Percentiles rank a stretch among this genome's conserved stretches.
Conservation (phyloP, 768 basidiomycete genomes). For the Tulasnella sp. region DNA sequence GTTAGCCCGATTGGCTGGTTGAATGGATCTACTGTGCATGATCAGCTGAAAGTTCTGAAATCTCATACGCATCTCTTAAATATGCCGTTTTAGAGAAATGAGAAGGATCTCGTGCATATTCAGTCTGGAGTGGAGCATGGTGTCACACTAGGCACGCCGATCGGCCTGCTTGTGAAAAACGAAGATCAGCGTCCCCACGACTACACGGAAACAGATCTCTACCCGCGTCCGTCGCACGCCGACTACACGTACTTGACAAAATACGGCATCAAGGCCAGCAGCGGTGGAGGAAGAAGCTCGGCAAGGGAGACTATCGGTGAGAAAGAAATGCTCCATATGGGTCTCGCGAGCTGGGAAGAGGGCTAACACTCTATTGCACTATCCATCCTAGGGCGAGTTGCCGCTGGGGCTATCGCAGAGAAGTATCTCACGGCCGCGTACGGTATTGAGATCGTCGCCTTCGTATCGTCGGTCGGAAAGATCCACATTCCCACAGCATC, state of each 20-base stretch:
- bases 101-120: constrained; percentile 86
- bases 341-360: neutral
- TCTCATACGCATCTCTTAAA: no score
- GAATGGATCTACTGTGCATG: no score
- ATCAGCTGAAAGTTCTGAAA: no score
- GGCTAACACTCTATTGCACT: neutral
- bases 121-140: constrained; percentile 93
- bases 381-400: constrained; percentile 62
- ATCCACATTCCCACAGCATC: constrained; percentile 58
- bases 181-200: constrained; percentile 98
- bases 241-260: constrained; percentile 98
- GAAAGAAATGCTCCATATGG: constrained; percentile 12
- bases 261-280: constrained; percentile 94
- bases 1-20: constrained; percentile 26
- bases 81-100: constrained; percentile 54
- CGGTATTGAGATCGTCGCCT: constrained; percentile 92
- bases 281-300: constrained; percentile 87
- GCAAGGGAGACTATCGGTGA: constrained; percentile 94
- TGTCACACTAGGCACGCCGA: constrained; percentile 93
- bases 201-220: constrained; percentile 95
- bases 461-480: constrained; percentile 94
- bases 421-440: constrained; percentile 79
- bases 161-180: constrained; percentile 91
- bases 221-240: constrained; percentile 93
- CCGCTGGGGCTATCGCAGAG: constrained; percentile 96